phyloP scores from a whole-genome alignment of 1,284 basidiomycete species.

The Phellopilus nigrolimitatus region DNA sequence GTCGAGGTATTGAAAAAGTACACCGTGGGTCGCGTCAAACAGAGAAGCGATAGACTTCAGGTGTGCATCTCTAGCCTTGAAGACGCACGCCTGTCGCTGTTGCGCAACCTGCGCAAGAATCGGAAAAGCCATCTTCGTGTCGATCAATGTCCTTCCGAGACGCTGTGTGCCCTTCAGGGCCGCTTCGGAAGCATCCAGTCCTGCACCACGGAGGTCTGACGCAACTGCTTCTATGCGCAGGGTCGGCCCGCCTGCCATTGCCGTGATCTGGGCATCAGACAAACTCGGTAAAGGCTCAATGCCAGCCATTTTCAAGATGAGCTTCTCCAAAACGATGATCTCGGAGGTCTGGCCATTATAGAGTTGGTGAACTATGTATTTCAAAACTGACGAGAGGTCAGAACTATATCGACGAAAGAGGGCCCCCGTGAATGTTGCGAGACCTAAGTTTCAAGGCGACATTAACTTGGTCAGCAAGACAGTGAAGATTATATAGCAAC shows the following conservation, averaged over 20 bases:
- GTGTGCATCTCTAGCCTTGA: slow-evolving; percentile 64
- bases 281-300: slow-evolving; percentile 88
- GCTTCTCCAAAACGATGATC: slow-evolving; percentile 85
- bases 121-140: slow-evolving; percentile 71
- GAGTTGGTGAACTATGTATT: slow-evolving; percentile 90
- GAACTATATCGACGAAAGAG: slow-evolving; percentile 85
- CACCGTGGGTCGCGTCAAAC: slow-evolving; percentile 80
- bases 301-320: slow-evolving; percentile 94
- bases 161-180: slow-evolving; percentile 59
- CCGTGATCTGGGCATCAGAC: slow-evolving; percentile 82
- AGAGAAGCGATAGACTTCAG: slow-evolving; percentile 82
- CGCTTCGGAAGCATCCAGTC: slow-evolving; percentile 59
- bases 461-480: neutral
- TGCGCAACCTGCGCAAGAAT: slow-evolving; percentile 86
- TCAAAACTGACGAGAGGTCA: slow-evolving; percentile 80
- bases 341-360: slow-evolving; percentile 82
- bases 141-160: slow-evolving; percentile 66
- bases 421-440: slow-evolving; percentile 91
- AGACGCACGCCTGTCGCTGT: slow-evolving; percentile 79
- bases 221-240: slow-evolving; percentile 85
- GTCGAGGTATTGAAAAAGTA: slow-evolving; percentile 72
- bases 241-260: slow-evolving; percentile 86
- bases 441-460: slow-evolving; percentile 50
- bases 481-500: neutral
- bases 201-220: slow-evolving; percentile 63